Evolutionary conservation across 225 moss, liverwort and hornwort genomes (phyloP), one percentile per base, ranked within the genome.

Genomic region (Polytrichum commune): DNA sequence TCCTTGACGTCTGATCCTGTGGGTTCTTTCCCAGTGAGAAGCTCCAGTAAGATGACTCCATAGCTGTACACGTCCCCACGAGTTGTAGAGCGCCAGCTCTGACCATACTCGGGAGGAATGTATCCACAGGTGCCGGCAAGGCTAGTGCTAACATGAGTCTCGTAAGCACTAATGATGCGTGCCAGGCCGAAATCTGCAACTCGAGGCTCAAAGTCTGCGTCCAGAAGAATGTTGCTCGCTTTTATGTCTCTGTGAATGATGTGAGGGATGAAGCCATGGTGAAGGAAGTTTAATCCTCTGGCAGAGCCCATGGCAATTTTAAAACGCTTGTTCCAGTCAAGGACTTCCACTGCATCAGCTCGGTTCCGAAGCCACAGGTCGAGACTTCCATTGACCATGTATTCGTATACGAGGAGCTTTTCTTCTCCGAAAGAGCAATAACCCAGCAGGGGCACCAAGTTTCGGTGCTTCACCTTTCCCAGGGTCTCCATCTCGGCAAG

Each of bases 201-300:
- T 66, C 93, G 79, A 6, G 93, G 93, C 68, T 94, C 93, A 56
- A 94, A 94, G 64, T 92, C 88, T 2, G 80, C 90, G 61, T 94
- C 93, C 13, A 94, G 63, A 4, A 92, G 86, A 29, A 91, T 92
- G 68, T 93, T 93, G 66, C 91, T 90, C 5, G 93, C 90, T 74
- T 93, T 93, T 79, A 93, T 90, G 29, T 93, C 93, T 19, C 93
- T 82, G 65, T 94, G 92, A 26, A 94, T 92, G 57, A 94, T 92
- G 73, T 94, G 93, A 5, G 92, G 93, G 16, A 94, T 90, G 79
- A 94, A 92, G 3, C 93, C 93, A 54, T 92, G 93, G 56, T 94
- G 92, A 38, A 94, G 88, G 57, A 94, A 94, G 33, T 88, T 90
- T 5, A 94, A 66, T 5, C 93, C 93, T 64, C 90, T 53, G 10